phyloP scores from a whole-genome alignment of 2,329 filamentous ascomycete species.

The Epichloe sp. region DNA sequence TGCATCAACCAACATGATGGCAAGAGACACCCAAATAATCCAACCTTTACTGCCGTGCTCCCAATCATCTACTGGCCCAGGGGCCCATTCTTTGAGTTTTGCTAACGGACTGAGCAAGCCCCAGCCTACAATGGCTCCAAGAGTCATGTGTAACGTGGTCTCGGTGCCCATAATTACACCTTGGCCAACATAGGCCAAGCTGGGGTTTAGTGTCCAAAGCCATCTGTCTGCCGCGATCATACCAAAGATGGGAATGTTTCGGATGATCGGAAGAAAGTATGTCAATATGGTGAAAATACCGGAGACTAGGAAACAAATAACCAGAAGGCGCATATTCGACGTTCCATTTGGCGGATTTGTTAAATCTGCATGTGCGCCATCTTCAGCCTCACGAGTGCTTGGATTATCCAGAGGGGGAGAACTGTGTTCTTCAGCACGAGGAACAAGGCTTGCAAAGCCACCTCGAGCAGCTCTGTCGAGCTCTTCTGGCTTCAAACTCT shows the following conservation, averaged over 20 bases:
- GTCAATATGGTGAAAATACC: slow-evolving; percentile 64
- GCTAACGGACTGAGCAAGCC: slow-evolving; percentile 79
- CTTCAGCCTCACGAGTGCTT: background rate
- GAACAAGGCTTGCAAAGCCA: slow-evolving; percentile 30
- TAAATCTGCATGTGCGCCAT: background rate
- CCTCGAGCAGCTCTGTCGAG: slow-evolving; percentile 24
- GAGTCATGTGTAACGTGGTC: slow-evolving; percentile 88
- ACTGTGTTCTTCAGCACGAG: slow-evolving; percentile 13
- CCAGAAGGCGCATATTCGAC: slow-evolving; percentile 39
- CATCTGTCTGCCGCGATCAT: slow-evolving; percentile 59
- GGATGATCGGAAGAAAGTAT: slow-evolving; percentile 79
- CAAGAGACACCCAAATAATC: slow-evolving; percentile 94
- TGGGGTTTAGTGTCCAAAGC: slow-evolving; percentile 95
- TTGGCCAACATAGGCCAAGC: slow-evolving; percentile 92
- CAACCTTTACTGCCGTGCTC: slow-evolving; percentile 88
- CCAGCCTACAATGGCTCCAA: slow-evolving; percentile 85
- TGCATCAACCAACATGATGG: slow-evolving; percentile 93
- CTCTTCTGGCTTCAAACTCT: slow-evolving; percentile 20
- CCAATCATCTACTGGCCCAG: slow-evolving; percentile 78
- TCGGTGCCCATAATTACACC: slow-evolving; percentile 97
- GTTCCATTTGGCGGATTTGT: slow-evolving; percentile 19
- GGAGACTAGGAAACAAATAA: slow-evolving; percentile 45
- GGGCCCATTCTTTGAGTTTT: slow-evolving; percentile 77
- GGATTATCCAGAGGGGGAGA: background rate
- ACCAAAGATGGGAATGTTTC: slow-evolving; percentile 81